Evolutionary conservation across 169 alveolate genomes (phyloP).

Genomic region (Plasmodium knowlesi): DNA sequence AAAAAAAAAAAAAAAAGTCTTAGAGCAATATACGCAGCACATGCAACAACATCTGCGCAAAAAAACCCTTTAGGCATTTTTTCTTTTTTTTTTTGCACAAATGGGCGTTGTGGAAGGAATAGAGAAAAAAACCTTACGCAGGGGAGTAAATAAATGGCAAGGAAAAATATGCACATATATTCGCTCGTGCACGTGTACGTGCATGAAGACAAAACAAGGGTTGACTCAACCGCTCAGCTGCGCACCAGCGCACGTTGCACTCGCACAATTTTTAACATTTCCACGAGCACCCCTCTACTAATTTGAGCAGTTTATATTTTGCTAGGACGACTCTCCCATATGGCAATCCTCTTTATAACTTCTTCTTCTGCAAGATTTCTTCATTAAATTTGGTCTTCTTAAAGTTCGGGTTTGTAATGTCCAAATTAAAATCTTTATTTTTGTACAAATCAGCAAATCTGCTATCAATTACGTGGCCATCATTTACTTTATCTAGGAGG

Average conservation of each 20-base stretch:
- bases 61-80: background rate
- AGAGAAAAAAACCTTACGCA: background rate
- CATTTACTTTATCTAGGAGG: constrained; percentile 26
- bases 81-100: background rate
- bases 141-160: background rate
- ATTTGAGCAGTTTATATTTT: background rate
- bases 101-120: background rate
- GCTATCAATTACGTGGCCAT: constrained; percentile 77
- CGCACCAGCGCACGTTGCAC: background rate
- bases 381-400: constrained; percentile 79
- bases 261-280: background rate
- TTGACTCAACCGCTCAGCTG: background rate
- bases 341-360: background rate
- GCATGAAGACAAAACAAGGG: background rate
- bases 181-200: background rate
- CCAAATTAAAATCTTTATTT: constrained; percentile 89
- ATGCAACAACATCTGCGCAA: background rate
- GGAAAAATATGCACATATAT: background rate
- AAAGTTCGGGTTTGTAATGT: constrained; percentile 90
- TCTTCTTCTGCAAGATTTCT: constrained; percentile 50
- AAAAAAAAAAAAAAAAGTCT: background rate
- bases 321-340: background rate
- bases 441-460: constrained; percentile 86
- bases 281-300: background rate
- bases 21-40: background rate